Percentiles rank a stretch among this genome's conserved stretches.
These are phyloP conservation scores for Fusarium beomiforme DNA, from an alignment of 2,329 filamentous ascomycete species.

Conservation along the genomic window DNA sequence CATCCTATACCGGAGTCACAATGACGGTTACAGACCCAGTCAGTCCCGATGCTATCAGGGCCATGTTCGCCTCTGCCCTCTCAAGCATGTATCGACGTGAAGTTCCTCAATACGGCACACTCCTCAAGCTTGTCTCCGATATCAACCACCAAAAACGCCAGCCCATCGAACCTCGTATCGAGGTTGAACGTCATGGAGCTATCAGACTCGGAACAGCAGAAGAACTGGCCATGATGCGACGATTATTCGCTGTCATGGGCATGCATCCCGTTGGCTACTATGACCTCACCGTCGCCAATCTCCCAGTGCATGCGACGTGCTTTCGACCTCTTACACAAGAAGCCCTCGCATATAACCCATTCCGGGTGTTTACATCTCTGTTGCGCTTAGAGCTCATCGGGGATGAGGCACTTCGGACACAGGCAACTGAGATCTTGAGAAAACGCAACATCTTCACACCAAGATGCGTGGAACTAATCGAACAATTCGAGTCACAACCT, in stretches of 20 bases:
- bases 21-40: conserved; percentile 3
- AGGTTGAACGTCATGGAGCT: conserved; percentile 55
- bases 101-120: conserved; percentile 48
- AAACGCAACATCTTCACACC: conserved; percentile 55
- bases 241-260: conserved; percentile 58
- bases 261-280: conserved; percentile 64
- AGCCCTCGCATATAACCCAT: conserved; percentile 48
- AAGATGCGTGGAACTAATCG: conserved; percentile 51
- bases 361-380: conserved; percentile 52
- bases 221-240: conserved; percentile 54
- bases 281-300: conserved; percentile 56
- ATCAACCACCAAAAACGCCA: conserved; percentile 34
- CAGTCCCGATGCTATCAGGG: conserved; percentile 22
- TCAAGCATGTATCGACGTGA: conserved; percentile 50
- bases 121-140: conserved; percentile 45
- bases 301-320: conserved; percentile 63
- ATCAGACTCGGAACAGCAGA: conserved; percentile 58
- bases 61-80: conserved; percentile 45
- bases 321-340: conserved; percentile 54
- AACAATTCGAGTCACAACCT: conserved; percentile 45
- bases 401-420: conserved; percentile 41
- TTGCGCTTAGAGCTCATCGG: conserved; percentile 54
- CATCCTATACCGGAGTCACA: not conserved
- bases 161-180: not conserved
- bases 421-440: conserved; percentile 49